phyloP scores from a whole-genome alignment of 1,284 basidiomycete genomes.

The Naganishia cerealis region DNA sequence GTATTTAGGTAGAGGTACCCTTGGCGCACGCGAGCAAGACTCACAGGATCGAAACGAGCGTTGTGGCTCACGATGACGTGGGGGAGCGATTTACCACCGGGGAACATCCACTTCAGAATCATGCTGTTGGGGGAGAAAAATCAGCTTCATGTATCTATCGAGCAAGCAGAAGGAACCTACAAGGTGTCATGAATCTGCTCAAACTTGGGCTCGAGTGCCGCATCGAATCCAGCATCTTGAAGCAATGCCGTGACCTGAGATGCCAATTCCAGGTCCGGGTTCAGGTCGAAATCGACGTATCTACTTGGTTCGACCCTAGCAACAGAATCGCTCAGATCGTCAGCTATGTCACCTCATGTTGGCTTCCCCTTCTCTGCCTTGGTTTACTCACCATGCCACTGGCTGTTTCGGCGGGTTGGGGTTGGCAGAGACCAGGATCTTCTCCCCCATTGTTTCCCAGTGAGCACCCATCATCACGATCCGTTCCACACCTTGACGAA shows the following conservation, averaged over 20 bases:
- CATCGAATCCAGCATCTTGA: conserved; percentile 37
- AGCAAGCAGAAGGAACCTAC: conserved; percentile 10
- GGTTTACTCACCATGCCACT: conserved; percentile 39
- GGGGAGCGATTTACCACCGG: conserved; percentile 38
- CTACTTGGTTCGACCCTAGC: conserved; percentile 29
- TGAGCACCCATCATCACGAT: conserved; percentile 44
- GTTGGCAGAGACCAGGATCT: conserved; percentile 39
- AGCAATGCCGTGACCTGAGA: conserved; percentile 34
- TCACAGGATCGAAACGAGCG: conserved; percentile 37
- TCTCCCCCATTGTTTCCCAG: conserved; percentile 39
- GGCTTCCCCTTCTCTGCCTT: background rate
- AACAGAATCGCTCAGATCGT: background rate
- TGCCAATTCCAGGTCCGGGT: conserved; percentile 36
- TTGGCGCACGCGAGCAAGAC: background rate
- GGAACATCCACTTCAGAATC: conserved; percentile 44
- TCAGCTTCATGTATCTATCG: background rate
- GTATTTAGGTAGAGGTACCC: background rate
- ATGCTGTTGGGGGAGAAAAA: conserved; percentile 28
- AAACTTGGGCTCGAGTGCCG: conserved; percentile 36
- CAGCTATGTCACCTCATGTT: background rate
- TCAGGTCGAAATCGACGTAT: conserved; percentile 39
- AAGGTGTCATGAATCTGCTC: conserved; percentile 45
- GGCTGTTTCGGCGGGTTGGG: conserved; percentile 41
- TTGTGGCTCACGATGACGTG: conserved; percentile 38
- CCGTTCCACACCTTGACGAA: conserved; percentile 39